phyloP scores from a whole-genome alignment of 805 yeast genomes.

The Cyberlindnera japonica region DNA sequence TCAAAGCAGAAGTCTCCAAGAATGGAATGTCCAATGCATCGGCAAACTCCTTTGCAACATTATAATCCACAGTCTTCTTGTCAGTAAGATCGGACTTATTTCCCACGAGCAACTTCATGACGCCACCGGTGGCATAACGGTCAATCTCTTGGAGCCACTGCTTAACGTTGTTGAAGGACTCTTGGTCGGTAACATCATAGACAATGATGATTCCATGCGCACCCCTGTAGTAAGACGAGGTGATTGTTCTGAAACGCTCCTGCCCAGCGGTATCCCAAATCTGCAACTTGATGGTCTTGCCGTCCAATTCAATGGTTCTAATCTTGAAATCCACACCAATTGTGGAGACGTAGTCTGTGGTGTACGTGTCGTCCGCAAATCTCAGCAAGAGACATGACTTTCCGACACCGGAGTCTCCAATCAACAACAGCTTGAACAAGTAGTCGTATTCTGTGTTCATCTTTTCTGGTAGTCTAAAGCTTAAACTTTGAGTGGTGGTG shows the following conservation, averaged over 20 bases:
- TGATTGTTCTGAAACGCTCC: slow-evolving; percentile 96
- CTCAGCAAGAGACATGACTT: slow-evolving; percentile 92
- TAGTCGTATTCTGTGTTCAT: slow-evolving; percentile 98
- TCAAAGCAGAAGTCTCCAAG: slow-evolving; percentile 93
- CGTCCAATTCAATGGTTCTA: slow-evolving; percentile 89
- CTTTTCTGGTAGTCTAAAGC: not conserved
- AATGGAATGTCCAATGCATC: slow-evolving; percentile 93
- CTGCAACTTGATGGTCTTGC: slow-evolving; percentile 95
- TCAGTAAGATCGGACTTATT: slow-evolving; percentile 93
- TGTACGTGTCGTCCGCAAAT: slow-evolving; percentile 96
- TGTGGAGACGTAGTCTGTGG: slow-evolving; percentile 94
- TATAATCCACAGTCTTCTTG: slow-evolving; percentile 92
- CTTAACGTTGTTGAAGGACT: slow-evolving; percentile 91
- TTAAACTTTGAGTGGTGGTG: too few relatives aligned
- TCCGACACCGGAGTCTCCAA: slow-evolving; percentile 99
- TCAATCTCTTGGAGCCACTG: slow-evolving; percentile 99
- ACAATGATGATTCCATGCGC: slow-evolving; percentile 98
- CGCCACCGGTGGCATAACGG: slow-evolving; percentile 97
- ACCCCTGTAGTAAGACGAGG: slow-evolving; percentile 96
- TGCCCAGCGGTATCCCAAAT: slow-evolving; percentile 99
- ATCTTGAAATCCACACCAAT: slow-evolving; percentile 95
- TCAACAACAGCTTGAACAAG: slow-evolving; percentile 87
- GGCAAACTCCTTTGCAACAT: slow-evolving; percentile 96
- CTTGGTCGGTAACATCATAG: slow-evolving; percentile 97
- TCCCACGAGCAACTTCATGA: slow-evolving; percentile 92